Base-by-base conservation (phyloP, 768 basidiomycete genomes). In the Suillus cothurnatus region DNA sequence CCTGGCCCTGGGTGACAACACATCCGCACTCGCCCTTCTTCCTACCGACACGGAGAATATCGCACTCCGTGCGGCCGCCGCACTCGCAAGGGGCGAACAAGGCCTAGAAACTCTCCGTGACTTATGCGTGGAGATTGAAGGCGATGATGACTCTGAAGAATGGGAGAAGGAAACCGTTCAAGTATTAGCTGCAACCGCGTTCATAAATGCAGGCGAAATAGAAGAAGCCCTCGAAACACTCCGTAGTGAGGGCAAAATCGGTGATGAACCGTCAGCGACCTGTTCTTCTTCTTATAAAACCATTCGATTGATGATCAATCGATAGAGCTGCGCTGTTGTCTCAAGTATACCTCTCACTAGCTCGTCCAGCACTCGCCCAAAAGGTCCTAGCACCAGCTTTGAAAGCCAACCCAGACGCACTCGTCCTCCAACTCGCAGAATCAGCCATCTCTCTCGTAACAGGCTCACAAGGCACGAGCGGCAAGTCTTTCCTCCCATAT, bases 191-290 rank as follows among this genome's bases (percentile, higher is more conserved):
- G 94, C 89, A n/a, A 94, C 90, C 15, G 93, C 94, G 1, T 97
- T 97, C 75, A 85, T 89, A 19, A 80, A 86, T 39, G 92, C 92
- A 19, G 91, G 89, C 2, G 95, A 97, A 78, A 78, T 92, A 14
- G 95, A 97, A 76, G 95, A 98, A 78, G 95, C 95, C 2, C 79
- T 97, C 31, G 95, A 97, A 77, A 95, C 93, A 0, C 82, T 98
- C 38, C 88, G 89, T 9, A 85, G 85, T 50, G 74, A 85, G 7
- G 90, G 88, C 57, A 86, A 87, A 38, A 85, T 90, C 67, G 92
- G 93, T 70, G 84, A 95, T 43, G 95, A 98, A 82, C 92, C 93
- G 95, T 96, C 76, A 71, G 93, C 85, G 8, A 34, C 61, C 56
- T 64, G 56, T 23, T n/a, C 55, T 53, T 38, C 12, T 26, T 47